These are phyloP conservation scores for Scutellaria minor DNA, from an alignment of 257 asterid genomes.

Conservation along the genomic window DNA sequence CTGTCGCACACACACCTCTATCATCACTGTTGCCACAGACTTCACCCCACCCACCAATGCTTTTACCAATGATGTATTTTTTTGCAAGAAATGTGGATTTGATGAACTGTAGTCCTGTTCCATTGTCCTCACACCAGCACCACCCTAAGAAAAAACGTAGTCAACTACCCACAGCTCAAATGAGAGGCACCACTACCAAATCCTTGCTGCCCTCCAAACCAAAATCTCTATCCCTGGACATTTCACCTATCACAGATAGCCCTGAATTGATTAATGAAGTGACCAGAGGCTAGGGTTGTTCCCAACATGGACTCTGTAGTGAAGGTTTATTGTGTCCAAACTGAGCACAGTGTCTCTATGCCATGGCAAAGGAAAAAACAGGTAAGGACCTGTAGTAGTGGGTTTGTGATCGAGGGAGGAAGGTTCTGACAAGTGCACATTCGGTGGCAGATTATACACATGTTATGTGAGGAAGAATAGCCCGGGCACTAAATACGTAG, in stretches of 20 bases:
- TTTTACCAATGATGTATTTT: conserved; percentile 34
- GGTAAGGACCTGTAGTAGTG: conserved; percentile 63
- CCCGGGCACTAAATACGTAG: conserved; percentile 56
- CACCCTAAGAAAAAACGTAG: not conserved
- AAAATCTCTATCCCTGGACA: conserved; percentile 23
- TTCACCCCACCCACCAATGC: conserved; percentile 13
- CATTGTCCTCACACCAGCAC: conserved; percentile 28
- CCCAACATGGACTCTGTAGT: conserved; percentile 66
- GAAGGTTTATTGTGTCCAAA: conserved; percentile 61
- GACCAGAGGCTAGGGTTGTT: conserved; percentile 41
- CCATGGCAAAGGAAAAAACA: conserved; percentile 69
- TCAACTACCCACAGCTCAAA: not conserved
- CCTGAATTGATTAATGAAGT: conserved; percentile 26
- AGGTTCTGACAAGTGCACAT: conserved; percentile 70
- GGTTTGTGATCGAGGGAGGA: conserved; percentile 57
- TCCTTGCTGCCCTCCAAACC: conserved; percentile 33
- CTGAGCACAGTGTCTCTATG: conserved; percentile 57
- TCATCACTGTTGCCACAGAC: not conserved
- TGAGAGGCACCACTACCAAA: conserved; percentile 31
- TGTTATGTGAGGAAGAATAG: conserved; percentile 68
- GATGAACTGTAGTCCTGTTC: conserved; percentile 30
- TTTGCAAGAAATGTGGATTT: conserved; percentile 43
- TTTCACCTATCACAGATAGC: conserved; percentile 32
- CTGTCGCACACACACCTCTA: too few species aligned
- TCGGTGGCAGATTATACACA: conserved; percentile 67